These are phyloP conservation scores for Calonectria honghensis DNA, from an alignment of 2,329 filamentous ascomycete species.

Conservation along the genomic window DNA sequence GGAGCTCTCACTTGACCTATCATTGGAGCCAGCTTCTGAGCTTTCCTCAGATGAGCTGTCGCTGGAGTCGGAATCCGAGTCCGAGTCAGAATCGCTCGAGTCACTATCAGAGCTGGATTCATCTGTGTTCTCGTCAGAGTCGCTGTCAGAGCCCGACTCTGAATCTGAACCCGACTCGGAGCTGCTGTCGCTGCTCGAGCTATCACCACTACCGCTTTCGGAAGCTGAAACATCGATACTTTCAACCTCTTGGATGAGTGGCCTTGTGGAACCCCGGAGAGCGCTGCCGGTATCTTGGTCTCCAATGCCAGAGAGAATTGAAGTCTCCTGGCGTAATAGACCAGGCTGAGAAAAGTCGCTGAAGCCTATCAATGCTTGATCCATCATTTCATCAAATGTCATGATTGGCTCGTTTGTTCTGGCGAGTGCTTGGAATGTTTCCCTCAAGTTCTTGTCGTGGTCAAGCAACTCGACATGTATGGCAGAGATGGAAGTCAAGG, in stretches of 20 bases:
- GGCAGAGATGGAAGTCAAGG: constrained; percentile 59
- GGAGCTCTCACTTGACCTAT: constrained; percentile 2
- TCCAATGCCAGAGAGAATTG: constrained; percentile 31
- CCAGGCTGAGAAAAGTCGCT: constrained; percentile 26
- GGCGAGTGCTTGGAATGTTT: constrained; percentile 62
- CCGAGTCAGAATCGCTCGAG: constrained; percentile 48
- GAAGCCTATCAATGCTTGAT: constrained; percentile 51
- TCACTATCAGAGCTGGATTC: constrained; percentile 40
- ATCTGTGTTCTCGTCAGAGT: constrained; percentile 60
- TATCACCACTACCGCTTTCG: constrained; percentile 37
- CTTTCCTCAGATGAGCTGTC: constrained; percentile 26
- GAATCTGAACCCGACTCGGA: constrained; percentile 59
- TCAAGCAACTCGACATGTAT: constrained; percentile 61
- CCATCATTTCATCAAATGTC: constrained; percentile 59
- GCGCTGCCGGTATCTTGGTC: constrained; percentile 38
- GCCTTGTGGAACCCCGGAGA: constrained; percentile 44
- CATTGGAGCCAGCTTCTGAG: constrained; percentile 23
- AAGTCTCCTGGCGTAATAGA: constrained; percentile 28
- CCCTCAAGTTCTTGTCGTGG: constrained; percentile 59
- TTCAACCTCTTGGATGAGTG: constrained; percentile 57
- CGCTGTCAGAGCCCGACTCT: constrained; percentile 56
- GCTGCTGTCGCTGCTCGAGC: constrained; percentile 46
- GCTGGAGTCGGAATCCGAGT: not conserved
- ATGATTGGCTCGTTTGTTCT: constrained; percentile 58
- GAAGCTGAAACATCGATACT: constrained; percentile 30